Evolutionary conservation across 1,284 basidiomycete species (phyloP).

Genomic region (Ceratobasidium sp.): DNA sequence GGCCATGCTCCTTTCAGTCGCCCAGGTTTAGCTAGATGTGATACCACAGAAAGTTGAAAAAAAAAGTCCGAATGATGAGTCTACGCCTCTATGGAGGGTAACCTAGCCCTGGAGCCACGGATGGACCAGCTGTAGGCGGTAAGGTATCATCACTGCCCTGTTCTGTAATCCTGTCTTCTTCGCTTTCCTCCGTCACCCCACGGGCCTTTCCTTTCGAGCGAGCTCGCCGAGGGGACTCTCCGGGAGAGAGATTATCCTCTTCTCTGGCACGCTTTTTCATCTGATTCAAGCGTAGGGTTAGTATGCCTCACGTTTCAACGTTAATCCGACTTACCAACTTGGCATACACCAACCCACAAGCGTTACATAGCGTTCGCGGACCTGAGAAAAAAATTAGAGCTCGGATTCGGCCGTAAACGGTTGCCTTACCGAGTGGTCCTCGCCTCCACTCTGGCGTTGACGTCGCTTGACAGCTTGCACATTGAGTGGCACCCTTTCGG

Average conservation of each 20-base stretch:
- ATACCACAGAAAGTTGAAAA: neutral
- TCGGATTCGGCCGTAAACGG: conserved; percentile 37
- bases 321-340: conserved; percentile 61
- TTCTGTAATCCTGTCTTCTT: conserved; percentile 1
- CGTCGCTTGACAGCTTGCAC: conserved; percentile 78
- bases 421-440: conserved; percentile 70
- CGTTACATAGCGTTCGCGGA: conserved; percentile 75
- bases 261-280: conserved; percentile 34
- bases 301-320: too few species aligned
- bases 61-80: neutral
- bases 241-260: conserved; percentile 11
- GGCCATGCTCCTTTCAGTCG: neutral
- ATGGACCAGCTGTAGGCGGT: conserved; percentile 22
- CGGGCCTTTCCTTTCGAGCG: conserved; percentile 26
- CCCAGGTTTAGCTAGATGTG: neutral
- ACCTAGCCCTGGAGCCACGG: neutral
- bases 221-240: conserved; percentile 5
- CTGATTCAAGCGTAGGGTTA: neutral
- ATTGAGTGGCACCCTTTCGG: conserved; percentile 58
- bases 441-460: conserved; percentile 83
- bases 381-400: conserved; percentile 52
- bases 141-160: conserved; percentile 23
- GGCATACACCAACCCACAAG: conserved; percentile 78
- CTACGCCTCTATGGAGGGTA: conserved; percentile 16
- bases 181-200: conserved; percentile 29